Evolutionary conservation across 208 protist species (phyloP).

Genomic region (Crithidia fasciculata): DNA sequence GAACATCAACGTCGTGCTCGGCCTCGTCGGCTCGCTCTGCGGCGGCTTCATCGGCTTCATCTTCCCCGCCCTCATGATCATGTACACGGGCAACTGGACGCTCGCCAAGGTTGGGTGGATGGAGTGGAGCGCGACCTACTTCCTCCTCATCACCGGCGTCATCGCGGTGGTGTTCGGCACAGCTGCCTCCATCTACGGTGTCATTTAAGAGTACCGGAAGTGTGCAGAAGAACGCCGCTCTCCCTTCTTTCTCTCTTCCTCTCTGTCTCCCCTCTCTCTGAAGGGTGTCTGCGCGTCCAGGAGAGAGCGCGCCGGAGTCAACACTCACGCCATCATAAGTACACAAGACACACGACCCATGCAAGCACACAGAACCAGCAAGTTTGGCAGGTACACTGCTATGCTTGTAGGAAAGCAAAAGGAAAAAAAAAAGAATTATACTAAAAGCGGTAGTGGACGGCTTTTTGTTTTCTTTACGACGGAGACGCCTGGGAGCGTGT

Average conservation of each 20-base stretch:
- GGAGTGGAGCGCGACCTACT: constrained; percentile 50
- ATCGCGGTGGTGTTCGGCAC: constrained; percentile 69
- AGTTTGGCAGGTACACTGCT: too few relatives aligned
- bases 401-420: too few relatives aligned
- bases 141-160: constrained; percentile 54
- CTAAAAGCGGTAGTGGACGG: too few relatives aligned
- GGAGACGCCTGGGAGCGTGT: too few relatives aligned
- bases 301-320: too few relatives aligned
- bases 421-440: too few relatives aligned
- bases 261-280: background rate
- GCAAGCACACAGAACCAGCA: too few relatives aligned
- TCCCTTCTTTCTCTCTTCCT: background rate
- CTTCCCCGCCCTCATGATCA: constrained; percentile 62
- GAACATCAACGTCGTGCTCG: constrained; percentile 78
- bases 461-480: too few relatives aligned
- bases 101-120: constrained; percentile 41
- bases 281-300: background rate
- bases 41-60: constrained; percentile 84
- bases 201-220: constrained; percentile 28
- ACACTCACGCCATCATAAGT: background rate
- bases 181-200: constrained; percentile 51
- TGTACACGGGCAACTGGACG: constrained; percentile 65
- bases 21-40: constrained; percentile 72
- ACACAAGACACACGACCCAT: too few relatives aligned
- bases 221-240: too few relatives aligned